These are phyloP conservation scores for Jasminum sambac DNA, from an alignment of 257 asterid species.

Conservation along the genomic window DNA sequence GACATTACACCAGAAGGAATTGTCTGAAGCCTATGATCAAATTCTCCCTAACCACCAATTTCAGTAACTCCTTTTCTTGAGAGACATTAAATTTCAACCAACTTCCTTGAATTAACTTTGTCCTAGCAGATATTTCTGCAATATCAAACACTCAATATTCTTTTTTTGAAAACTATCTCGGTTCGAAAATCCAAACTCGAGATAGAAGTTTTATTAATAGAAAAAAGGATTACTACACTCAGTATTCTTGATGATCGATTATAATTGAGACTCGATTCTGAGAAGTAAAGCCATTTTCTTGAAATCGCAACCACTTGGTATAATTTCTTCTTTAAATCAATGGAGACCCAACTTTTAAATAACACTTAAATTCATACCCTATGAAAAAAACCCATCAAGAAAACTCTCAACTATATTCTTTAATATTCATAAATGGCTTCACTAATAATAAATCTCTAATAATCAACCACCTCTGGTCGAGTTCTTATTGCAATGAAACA, in stretches of 20 bases:
- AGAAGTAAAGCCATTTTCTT: constrained; percentile 13
- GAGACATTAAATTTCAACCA: constrained; percentile 13
- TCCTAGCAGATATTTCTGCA: too few species aligned
- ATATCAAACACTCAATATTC: too few species aligned
- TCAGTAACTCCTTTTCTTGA: constrained; percentile 1
- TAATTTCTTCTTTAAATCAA: constrained; percentile 15
- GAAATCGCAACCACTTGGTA: constrained; percentile 3
- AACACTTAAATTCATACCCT: constrained; percentile 33
- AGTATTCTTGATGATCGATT: too few species aligned
- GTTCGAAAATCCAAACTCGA: too few species aligned
- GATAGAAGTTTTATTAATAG: too few species aligned
- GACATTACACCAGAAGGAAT: background rate
- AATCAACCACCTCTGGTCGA: constrained; percentile 27
- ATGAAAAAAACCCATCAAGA: constrained; percentile 34
- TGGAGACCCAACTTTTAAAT: constrained; percentile 22
- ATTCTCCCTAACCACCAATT: constrained; percentile 14
- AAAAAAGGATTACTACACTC: too few species aligned
- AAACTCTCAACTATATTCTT: constrained; percentile 23
- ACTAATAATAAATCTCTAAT: constrained; percentile 10
- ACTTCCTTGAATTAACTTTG: constrained; percentile 14
- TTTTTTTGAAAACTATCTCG: too few species aligned
- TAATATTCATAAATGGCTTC: constrained; percentile 33
- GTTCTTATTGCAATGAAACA: constrained; percentile 18
- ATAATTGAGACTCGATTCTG: too few species aligned
- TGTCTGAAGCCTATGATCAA: background rate